A percentile compares a stretch with the other conserved stretches of the same genome.
These are phyloP conservation scores for Phytopythium helicoides DNA, from an alignment of 352 stramenopile species.

Conservation along the genomic window DNA sequence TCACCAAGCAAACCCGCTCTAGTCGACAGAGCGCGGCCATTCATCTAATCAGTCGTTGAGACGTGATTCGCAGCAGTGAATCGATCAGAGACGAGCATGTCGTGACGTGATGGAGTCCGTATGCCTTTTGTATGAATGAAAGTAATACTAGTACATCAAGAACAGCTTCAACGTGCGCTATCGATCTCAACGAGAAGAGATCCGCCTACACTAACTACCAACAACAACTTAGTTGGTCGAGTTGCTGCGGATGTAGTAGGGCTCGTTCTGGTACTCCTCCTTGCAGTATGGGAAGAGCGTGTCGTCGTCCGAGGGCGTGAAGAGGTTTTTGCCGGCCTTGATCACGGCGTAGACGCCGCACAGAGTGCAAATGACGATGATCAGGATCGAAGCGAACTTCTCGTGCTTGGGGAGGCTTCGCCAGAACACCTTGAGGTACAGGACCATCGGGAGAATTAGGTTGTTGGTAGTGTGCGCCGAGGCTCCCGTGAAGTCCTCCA, in stretches of 20 bases:
- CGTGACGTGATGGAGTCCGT: no score
- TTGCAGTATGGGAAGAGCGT: conserved; percentile 60
- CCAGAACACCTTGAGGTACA: conserved; percentile 53
- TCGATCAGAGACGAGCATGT: no score
- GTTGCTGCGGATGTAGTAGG: conserved; percentile 45
- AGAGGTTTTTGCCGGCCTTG: conserved; percentile 50
- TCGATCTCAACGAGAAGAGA: no score
- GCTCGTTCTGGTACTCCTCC: conserved; percentile 33
- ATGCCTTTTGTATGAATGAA: no score
- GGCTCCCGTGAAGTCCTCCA: conserved; percentile 53
- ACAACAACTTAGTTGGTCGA: conserved; percentile 33
- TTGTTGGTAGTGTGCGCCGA: conserved; percentile 50
- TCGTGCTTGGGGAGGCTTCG: conserved; percentile 34
- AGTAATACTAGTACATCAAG: no score
- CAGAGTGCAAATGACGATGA: conserved; percentile 39
- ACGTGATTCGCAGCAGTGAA: neutral
- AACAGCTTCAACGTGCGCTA: no score
- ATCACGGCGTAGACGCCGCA: conserved; percentile 54
- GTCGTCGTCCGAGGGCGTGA: conserved; percentile 35
- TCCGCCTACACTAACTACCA: no score
- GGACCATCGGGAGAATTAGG: conserved; percentile 47
- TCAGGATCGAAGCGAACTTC: conserved; percentile 30
- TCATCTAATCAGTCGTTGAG: neutral
- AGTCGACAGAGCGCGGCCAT: neutral
- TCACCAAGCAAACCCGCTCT: conserved; percentile 1